Conservation (phyloP, 208 protist species). For the Strigomonas galati region DNA sequence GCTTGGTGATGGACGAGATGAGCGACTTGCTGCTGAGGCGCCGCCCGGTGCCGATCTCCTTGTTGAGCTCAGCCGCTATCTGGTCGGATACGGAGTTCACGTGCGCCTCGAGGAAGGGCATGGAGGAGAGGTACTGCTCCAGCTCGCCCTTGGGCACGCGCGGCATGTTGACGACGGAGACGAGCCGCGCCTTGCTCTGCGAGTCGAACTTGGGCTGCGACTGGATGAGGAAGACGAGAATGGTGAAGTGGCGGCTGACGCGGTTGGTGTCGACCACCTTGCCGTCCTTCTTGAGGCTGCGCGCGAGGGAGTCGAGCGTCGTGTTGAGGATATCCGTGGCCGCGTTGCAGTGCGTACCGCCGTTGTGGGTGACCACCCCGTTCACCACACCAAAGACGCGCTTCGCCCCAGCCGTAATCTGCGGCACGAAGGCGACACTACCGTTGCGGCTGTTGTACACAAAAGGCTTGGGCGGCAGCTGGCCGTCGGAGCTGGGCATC, state of each 20-base stretch:
- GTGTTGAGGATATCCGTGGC: conserved; percentile 88
- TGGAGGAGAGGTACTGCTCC: conserved; percentile 71
- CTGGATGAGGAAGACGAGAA: conserved; percentile 99
- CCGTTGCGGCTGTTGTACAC: conserved; percentile 72
- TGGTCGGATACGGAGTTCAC: conserved; percentile 66
- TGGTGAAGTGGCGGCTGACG: conserved; percentile 95
- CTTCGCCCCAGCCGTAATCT: conserved; percentile 73
- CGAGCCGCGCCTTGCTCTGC: conserved; percentile 99
- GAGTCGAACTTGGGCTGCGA: conserved; percentile 99
- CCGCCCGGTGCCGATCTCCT: conserved; percentile 69
- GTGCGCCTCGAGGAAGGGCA: conserved; percentile 83
- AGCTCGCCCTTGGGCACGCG: conserved; percentile 87
- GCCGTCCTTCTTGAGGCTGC: conserved; percentile 72
- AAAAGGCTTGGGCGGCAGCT: conserved; percentile 62
- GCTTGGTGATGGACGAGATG: conserved; percentile 96
- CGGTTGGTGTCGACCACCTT: conserved; percentile 93
- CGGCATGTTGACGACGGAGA: conserved; percentile 78
- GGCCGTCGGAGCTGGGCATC: conserved; percentile 28
- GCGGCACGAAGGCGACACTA: conserved; percentile 82
- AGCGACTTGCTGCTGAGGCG: conserved; percentile 71
- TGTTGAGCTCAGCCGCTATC: conserved; percentile 73
- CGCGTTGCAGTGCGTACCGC: conserved; percentile 98
- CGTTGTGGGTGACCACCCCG: conserved; percentile 97
- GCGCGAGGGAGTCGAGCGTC: conserved; percentile 54
- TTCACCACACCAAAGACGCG: conserved; percentile 99